Base-by-base conservation (phyloP, 2,329 filamentous ascomycete genomes). In the Fusarium oxysporum region DNA sequence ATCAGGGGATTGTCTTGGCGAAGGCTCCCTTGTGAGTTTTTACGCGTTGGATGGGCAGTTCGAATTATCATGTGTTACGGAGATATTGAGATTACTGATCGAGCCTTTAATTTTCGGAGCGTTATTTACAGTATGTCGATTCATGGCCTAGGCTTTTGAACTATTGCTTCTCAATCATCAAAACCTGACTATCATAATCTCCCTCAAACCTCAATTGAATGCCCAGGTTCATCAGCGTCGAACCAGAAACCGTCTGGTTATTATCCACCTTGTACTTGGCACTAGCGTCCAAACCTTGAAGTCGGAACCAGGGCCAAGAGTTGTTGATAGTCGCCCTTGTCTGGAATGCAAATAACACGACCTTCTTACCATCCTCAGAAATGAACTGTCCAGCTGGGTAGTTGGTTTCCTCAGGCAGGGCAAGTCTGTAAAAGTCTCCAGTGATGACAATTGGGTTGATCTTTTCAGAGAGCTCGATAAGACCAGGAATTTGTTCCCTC, bases 351-450 rank as follows among this genome's bases (percentile, higher is more conserved):
- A 92, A 91, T 3, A 92, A 77, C 0, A 89, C 86, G 0, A 85
- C 87, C 65, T 86, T 72, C 23, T 69, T 77, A 1, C 82, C 84
- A 61, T 90, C 87, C 19, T 85, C 82, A 0, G 87, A 86, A 7
- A 91, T 83, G 74, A 91, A 91, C 70, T 91, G 82, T 4, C 86
- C 89, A 1, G 89, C 89, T 0, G 90, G 90, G 84, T 88, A 90
- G 71, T 91, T 90, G 1, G 87, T 88, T 6, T 87, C 81, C 37
- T 89, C 87, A 0, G 90, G 90, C 5, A 90, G 80, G 4, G 81
- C 85, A 1, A 92, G 83, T 5, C 90, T 86, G 81, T 88, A 91
- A 78, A 91, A 84, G 63, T 89, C 86, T 4, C 90, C 90, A 0
- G 79, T 81, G 50, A 92, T 83, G 6, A 92, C 83, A 23, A 91